Evolutionary conservation across 2,329 filamentous ascomycete genomes (phyloP).

Genomic region (Diaporthe vaccinii): DNA sequence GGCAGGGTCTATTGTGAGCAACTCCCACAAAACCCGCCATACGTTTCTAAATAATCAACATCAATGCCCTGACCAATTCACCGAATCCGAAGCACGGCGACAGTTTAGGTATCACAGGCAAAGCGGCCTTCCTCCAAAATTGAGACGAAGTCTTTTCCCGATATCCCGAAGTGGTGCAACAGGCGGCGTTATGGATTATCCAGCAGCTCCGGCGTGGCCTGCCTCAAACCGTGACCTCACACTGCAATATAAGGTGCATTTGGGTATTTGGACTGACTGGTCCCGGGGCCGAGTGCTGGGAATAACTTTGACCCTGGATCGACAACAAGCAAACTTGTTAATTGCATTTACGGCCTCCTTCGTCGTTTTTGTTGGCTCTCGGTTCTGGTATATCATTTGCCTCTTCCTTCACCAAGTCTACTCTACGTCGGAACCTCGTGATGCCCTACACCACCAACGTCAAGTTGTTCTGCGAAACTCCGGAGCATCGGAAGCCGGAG

Average conservation of each 20-base stretch:
- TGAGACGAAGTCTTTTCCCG: too few species aligned
- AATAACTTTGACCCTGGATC: slow-evolving; percentile 49
- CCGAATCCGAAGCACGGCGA: too few species aligned
- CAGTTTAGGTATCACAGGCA: too few species aligned
- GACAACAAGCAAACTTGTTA: slow-evolving; percentile 49
- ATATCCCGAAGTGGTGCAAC: too few species aligned
- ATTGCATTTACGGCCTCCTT: slow-evolving; percentile 53
- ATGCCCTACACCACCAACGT: slow-evolving; percentile 48
- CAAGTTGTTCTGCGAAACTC: slow-evolving; percentile 40
- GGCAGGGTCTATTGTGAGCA: too few species aligned
- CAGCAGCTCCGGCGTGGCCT: slow-evolving; percentile 3
- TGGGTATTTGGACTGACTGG: slow-evolving; percentile 52
- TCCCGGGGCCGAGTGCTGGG: slow-evolving; percentile 49
- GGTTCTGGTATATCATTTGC: slow-evolving; percentile 45
- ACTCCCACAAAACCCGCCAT: background rate
- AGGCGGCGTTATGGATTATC: slow-evolving; percentile 27
- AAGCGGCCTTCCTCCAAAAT: too few species aligned
- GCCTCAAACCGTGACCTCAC: background rate
- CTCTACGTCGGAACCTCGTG: slow-evolving; percentile 42
- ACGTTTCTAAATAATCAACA: too few species aligned
- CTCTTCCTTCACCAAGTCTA: slow-evolving; percentile 44
- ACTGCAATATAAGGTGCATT: slow-evolving; percentile 42
- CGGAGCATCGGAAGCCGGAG: background rate
- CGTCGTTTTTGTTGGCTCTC: slow-evolving; percentile 45
- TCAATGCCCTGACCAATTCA: too few species aligned